A percentile compares a stretch with the other conserved stretches of the same genome.
These are phyloP conservation scores for Candida awuae DNA, from an alignment of 805 yeast genomes.

Conservation along the genomic window DNA sequence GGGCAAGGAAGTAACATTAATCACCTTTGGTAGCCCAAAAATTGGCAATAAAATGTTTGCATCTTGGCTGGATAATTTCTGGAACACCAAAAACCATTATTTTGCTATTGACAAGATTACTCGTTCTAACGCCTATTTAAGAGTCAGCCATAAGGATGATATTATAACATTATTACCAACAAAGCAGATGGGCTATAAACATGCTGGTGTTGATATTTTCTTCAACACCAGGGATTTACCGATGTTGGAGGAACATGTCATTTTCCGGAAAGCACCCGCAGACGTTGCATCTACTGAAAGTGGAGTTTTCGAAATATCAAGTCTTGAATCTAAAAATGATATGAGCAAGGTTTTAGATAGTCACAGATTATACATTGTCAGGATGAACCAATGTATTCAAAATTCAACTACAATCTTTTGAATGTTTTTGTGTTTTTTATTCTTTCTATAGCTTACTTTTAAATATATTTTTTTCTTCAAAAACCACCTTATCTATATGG, in stretches of 20 bases:
- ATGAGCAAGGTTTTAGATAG: not conserved
- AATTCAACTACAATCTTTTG: not conserved
- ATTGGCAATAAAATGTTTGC: conserved; percentile 48
- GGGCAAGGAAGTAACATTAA: conserved; percentile 47
- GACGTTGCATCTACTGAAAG: not conserved
- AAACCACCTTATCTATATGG: no score
- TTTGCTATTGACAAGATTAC: conserved; percentile 4
- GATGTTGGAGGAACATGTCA: not conserved
- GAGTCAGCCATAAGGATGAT: conserved; percentile 54
- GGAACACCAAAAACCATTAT: conserved; percentile 26
- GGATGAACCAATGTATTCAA: conserved; percentile 2
- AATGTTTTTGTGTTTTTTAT: no score
- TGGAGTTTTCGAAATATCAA: no score
- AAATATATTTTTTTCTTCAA: no score
- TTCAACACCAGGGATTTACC: conserved; percentile 34
- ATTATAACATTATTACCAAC: conserved; percentile 56
- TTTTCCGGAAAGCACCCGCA: not conserved
- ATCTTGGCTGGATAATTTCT: conserved; percentile 43
- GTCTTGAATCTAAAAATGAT: not conserved
- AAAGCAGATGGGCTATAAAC: conserved; percentile 29
- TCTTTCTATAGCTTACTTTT: no score
- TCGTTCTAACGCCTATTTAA: conserved; percentile 33
- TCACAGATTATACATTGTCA: conserved; percentile 3
- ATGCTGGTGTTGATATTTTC: conserved; percentile 45
- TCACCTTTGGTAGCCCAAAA: conserved; percentile 59